These are phyloP conservation scores for Exophiala sp. DNA, from an alignment of 2,329 filamentous ascomycete genomes.

Conservation along the genomic window DNA sequence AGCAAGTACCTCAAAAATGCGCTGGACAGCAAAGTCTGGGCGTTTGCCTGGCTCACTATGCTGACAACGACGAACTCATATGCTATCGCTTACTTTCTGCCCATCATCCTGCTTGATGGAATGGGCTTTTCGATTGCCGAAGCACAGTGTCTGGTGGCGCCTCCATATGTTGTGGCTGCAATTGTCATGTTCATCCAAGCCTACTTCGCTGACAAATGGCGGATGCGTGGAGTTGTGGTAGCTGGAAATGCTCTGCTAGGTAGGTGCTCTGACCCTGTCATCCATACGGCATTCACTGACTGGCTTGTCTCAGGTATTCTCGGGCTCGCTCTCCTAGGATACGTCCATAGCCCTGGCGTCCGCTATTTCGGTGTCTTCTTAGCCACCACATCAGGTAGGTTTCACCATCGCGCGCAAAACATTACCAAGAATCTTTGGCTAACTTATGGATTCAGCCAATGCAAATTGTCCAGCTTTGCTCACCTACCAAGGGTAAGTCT, in stretches of 20 bases:
- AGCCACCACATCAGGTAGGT: constrained; percentile 59
- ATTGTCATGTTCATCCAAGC: constrained; percentile 60
- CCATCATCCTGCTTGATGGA: constrained; percentile 63
- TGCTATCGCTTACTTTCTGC: constrained; percentile 74
- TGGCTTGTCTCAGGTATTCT: constrained; percentile 61
- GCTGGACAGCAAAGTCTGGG: constrained; percentile 54
- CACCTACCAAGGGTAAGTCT: constrained; percentile 58
- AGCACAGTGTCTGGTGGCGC: constrained; percentile 69
- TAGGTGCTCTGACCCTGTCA: not conserved
- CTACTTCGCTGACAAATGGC: constrained; percentile 65
- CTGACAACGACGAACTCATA: constrained; percentile 67
- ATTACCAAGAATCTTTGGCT: not conserved
- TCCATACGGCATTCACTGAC: not conserved
- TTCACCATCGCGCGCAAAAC: not conserved
- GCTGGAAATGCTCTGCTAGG: constrained; percentile 63
- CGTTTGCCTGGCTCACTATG: constrained; percentile 49
- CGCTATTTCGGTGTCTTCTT: constrained; percentile 74
- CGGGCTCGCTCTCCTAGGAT: constrained; percentile 70
- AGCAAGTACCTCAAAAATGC: constrained; percentile 47
- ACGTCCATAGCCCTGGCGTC: constrained; percentile 51
- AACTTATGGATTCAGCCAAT: constrained; percentile 48
- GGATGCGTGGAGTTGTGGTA: constrained; percentile 63
- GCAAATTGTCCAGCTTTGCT: constrained; percentile 71
- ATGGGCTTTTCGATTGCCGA: constrained; percentile 63
- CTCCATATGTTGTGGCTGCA: constrained; percentile 61